phyloP scores from a whole-genome alignment of 805 yeast genomes.

The Yarrowia sp. region DNA sequence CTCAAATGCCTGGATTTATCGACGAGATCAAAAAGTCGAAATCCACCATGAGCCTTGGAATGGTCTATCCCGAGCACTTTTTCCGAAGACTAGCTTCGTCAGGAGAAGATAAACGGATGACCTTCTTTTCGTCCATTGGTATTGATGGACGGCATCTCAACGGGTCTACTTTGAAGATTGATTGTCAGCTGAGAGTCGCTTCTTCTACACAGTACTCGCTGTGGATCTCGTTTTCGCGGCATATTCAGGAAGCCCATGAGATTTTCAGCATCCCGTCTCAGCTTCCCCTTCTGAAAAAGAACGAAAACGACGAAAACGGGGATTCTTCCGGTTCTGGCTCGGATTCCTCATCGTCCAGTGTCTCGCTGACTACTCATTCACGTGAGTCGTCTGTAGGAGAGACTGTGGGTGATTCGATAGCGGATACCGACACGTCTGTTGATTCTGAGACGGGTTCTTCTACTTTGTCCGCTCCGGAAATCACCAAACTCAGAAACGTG shows the following conservation, averaged over 20 bases:
- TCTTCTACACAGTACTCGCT: conserved; percentile 57
- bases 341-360: background rate
- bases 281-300: conserved; percentile 44
- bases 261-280: conserved; percentile 53
- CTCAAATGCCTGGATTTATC: background rate
- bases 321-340: background rate
- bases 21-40: background rate
- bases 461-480: conserved; percentile 17
- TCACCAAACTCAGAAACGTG: conserved; percentile 30
- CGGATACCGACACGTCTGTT: background rate
- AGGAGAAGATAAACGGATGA: conserved; percentile 3
- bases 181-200: conserved; percentile 76
- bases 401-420: background rate
- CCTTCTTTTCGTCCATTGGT: conserved; percentile 43
- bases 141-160: conserved; percentile 67
- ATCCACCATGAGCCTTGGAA: conserved; percentile 49
- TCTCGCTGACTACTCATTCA: background rate
- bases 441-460: background rate
- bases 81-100: conserved; percentile 54
- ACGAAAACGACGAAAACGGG: background rate
- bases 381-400: background rate
- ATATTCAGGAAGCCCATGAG: conserved; percentile 34
- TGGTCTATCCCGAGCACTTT: conserved; percentile 87
- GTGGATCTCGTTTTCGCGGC: conserved; percentile 84
- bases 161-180: conserved; percentile 64